Percentiles rank a stretch among this genome's conserved stretches.
Evolutionary conservation across 2,329 filamentous ascomycete genomes (phyloP).

Genomic region (Ceratocystis colombiana): DNA sequence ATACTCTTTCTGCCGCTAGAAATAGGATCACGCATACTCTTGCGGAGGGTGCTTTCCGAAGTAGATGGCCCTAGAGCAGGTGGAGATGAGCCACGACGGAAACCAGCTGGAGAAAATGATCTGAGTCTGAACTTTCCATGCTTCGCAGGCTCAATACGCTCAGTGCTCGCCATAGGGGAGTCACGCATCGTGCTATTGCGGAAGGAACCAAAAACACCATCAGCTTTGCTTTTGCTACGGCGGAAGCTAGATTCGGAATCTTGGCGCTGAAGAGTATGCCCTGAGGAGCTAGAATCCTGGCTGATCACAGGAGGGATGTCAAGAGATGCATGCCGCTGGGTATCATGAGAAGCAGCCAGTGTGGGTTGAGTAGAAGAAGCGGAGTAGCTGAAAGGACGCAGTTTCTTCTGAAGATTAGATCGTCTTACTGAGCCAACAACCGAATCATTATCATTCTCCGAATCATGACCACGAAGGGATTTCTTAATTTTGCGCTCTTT

Average conservation of each 20-base stretch:
- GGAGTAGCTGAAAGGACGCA: constrained; percentile 21
- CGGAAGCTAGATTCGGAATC: constrained; percentile 26
- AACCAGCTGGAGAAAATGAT: constrained; percentile 56
- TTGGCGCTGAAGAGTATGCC: constrained; percentile 20
- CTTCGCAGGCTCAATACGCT: constrained; percentile 29
- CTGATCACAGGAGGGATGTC: constrained; percentile 9
- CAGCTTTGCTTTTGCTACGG: constrained; percentile 3
- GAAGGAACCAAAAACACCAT: constrained; percentile 7
- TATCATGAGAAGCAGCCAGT: background rate
- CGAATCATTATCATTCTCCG: constrained; percentile 5
- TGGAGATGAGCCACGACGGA: constrained; percentile 38
- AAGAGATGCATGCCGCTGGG: background rate
- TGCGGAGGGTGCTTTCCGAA: constrained; percentile 36
- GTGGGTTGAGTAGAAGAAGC: constrained; percentile 7
- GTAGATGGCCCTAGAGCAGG: constrained; percentile 35
- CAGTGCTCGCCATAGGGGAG: constrained; percentile 51
- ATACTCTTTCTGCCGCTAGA: constrained; percentile 32
- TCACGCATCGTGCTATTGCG: constrained; percentile 25
- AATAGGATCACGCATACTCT: constrained; percentile 33
- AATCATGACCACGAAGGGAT: constrained; percentile 9
- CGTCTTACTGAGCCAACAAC: background rate
- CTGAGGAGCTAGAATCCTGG: background rate
- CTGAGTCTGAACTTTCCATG: constrained; percentile 60
- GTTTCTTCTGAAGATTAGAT: constrained; percentile 20
- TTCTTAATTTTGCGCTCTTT: constrained; percentile 10